Conservation (phyloP, 805 yeast genomes). For the Saccharomycopsis vini region DNA sequence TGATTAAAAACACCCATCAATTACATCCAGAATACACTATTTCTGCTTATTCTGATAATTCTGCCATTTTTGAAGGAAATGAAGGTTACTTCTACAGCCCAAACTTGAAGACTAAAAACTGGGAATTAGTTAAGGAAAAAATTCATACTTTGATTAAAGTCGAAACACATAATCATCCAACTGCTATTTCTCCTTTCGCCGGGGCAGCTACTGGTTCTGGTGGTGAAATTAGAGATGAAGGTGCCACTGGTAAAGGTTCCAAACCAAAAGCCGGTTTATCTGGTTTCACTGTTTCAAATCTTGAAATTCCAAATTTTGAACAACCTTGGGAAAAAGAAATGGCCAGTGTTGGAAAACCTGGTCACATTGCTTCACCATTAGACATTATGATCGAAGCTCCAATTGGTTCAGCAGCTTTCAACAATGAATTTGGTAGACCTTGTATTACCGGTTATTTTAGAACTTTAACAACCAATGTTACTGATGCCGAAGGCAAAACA, state of each 20-base stretch:
- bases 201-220: conserved; percentile 99
- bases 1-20: conserved; percentile 91
- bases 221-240: conserved; percentile 99
- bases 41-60: conserved; percentile 94
- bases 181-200: conserved; percentile 97
- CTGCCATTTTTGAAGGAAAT: conserved; percentile 91
- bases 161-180: conserved; percentile 98
- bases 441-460: conserved; percentile 95
- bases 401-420: conserved; percentile 94
- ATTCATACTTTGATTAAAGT: conserved; percentile 91
- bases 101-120: conserved; percentile 57
- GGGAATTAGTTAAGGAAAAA: conserved; percentile 66
- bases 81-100: conserved; percentile 62
- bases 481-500: conserved; percentile 46
- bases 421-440: conserved; percentile 98
- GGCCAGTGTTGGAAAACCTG: conserved; percentile 76
- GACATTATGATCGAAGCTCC: conserved; percentile 98
- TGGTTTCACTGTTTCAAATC: conserved; percentile 88
- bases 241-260: conserved; percentile 98
- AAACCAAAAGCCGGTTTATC: conserved; percentile 93
- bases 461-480: conserved; percentile 78
- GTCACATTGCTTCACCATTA: conserved; percentile 84
- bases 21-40: conserved; percentile 73
- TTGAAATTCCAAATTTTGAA: conserved; percentile 69
- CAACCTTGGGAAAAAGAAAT: conserved; percentile 95